Evolutionary conservation across 352 stramenopile species (phyloP), one percentile per base, ranked within the genome.

Genomic region (Globisporangium iwayamae): DNA sequence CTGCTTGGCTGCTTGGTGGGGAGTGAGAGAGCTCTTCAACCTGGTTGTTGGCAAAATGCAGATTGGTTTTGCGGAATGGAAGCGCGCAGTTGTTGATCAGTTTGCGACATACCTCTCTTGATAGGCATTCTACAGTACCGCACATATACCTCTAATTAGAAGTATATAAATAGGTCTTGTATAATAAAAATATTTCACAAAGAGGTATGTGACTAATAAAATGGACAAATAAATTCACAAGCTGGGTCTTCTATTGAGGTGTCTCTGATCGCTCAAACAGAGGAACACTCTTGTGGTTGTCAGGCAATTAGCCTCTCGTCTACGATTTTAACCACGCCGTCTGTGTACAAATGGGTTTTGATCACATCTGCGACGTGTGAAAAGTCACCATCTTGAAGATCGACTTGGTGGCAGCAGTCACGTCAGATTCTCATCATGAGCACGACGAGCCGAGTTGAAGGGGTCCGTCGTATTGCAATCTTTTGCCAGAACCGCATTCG

Each of bases 351-450:
- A 18, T 11, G 6, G 46, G 34, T 10, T 25, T 34, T 13, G 1
- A 14, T 22, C 18, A 30, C 28, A n/a, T 5, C 32, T 39, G 43
- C 25, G 43, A 63, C 43, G 41, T 41, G 41, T 32, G 18, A 55
- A 10, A 3, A 4, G 11, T 22, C 56, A 53, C 25, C 43, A 28
- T 45, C 56, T 45, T 55, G 41, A 39, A 52, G 20, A 41, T 34
- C 7, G 5, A 14, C 3, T 32, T 47, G 14, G 69, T 75, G 72
- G 50, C 45, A 47, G 2, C 58, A 76, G 69, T 74, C 78, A 84
- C 75, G 75, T 84, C 68, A 63, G 68, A 63, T 78, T 77, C 70
- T 63, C 46, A 32, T 38, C 16, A 13, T 22, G 22, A 60, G 20
- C 34, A 22, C 13, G 50, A 32, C 46, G 46, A 6, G 46, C 46